Percentiles rank a stretch among this genome's conserved stretches.
Evolutionary conservation across 495 filamentous ascomycete species (phyloP).

Genomic region (Thermochaetoides thermophila): DNA sequence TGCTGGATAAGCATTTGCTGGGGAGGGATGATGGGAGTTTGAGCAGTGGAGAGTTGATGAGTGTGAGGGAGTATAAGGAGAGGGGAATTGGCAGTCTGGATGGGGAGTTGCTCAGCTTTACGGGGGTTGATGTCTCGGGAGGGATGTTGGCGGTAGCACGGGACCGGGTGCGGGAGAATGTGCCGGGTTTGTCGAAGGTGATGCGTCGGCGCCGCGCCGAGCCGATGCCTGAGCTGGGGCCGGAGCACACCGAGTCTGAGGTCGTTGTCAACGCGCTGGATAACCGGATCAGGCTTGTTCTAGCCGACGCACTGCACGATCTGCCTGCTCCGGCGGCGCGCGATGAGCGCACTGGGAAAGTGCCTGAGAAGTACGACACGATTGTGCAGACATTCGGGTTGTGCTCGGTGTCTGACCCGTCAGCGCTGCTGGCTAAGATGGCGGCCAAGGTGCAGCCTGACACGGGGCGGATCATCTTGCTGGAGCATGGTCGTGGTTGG

Average conservation of each 20-base stretch:
- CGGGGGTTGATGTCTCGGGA: constrained; percentile 30
- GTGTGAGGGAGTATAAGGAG: background rate
- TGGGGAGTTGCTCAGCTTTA: constrained; percentile 24
- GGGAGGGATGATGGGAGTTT: background rate
- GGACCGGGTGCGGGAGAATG: constrained; percentile 18
- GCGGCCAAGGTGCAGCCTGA: constrained; percentile 35
- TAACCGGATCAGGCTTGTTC: constrained; percentile 22
- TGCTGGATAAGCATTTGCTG: constrained; percentile 3
- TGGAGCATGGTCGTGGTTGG: constrained; percentile 80
- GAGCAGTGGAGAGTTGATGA: background rate
- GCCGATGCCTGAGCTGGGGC: constrained; percentile 5
- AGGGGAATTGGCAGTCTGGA: constrained; percentile 2
- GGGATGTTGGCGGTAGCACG: constrained; percentile 31
- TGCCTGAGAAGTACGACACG: constrained; percentile 52
- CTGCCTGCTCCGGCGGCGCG: constrained; percentile 15
- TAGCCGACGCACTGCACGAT: constrained; percentile 22
- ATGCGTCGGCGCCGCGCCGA: constrained; percentile 14
- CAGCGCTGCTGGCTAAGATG: constrained; percentile 46
- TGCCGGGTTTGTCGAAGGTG: constrained; percentile 18
- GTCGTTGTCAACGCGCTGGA: constrained; percentile 20
- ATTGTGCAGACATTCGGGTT: constrained; percentile 87
- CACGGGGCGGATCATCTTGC: constrained; percentile 60
- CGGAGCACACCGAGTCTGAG: constrained; percentile 6
- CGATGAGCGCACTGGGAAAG: constrained; percentile 1
- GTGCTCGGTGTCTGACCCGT: constrained; percentile 70